Evolutionary conservation across 176 grass and related monocot genomes (phyloP).

Genomic region (Triticum dicoccoides): DNA sequence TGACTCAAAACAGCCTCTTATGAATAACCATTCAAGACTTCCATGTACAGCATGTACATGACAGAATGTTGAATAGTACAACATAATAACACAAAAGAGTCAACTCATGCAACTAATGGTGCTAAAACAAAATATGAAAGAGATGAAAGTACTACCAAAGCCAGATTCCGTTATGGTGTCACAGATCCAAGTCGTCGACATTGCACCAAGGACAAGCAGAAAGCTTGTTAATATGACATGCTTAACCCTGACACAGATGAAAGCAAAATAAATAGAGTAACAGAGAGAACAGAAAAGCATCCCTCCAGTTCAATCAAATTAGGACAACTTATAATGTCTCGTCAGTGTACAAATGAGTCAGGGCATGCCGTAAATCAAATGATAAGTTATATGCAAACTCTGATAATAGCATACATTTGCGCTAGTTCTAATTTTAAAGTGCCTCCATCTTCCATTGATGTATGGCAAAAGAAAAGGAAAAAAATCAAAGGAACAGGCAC

Average conservation of each 20-base stretch:
- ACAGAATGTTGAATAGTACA: neutral
- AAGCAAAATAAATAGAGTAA: constrained; percentile 21
- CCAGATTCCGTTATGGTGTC: constrained; percentile 99
- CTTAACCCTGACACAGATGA: constrained; percentile 64
- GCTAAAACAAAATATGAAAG: constrained; percentile 10
- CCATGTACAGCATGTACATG: neutral
- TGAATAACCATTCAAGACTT: neutral
- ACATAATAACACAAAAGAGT: constrained; percentile 9
- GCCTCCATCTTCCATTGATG: neutral
- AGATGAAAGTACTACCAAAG: constrained; percentile 67
- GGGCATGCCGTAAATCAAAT: neutral
- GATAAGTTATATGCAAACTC: neutral
- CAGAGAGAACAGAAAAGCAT: constrained; percentile 24
- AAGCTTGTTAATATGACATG: constrained; percentile 75
- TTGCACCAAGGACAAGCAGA: constrained; percentile 90
- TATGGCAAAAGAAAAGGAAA: neutral
- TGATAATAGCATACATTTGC: neutral
- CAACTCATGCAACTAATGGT: neutral
- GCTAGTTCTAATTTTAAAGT: neutral
- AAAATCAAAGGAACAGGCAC: neutral
- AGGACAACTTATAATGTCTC: neutral
- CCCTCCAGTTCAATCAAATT: constrained; percentile 17
- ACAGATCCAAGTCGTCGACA: constrained; percentile 94
- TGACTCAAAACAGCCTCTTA: neutral
- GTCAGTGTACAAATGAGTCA: neutral